Percentiles rank a stretch among this genome's conserved stretches.
phyloP scores from a whole-genome alignment of 2,329 filamentous ascomycete genomes.

The Atkinsonella hypoxylon region DNA sequence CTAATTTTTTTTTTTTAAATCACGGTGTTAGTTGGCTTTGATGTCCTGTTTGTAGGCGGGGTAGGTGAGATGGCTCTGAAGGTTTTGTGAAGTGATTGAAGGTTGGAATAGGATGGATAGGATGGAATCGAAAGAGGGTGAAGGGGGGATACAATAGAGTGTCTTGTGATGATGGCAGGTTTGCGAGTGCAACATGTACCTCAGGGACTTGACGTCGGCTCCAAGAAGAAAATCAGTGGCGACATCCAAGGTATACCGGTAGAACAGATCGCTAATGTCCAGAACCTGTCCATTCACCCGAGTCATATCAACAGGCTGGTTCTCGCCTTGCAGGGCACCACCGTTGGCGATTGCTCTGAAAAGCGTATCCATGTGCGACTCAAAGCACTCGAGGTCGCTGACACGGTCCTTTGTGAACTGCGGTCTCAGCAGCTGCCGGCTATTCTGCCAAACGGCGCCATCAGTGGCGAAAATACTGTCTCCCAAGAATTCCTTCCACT shows the following conservation, averaged over 20 bases:
- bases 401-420: slow-evolving; percentile 81
- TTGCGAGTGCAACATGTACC: slow-evolving; percentile 21
- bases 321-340: slow-evolving; percentile 43
- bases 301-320: slow-evolving; percentile 52
- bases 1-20: slow-evolving; percentile 3
- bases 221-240: slow-evolving; percentile 82
- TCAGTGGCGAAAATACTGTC: slow-evolving; percentile 68
- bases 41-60: too few relatives aligned
- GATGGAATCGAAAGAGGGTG: too few relatives aligned
- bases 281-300: slow-evolving; percentile 48
- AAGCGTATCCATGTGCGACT: slow-evolving; percentile 64
- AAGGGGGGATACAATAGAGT: too few relatives aligned
- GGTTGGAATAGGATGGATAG: too few relatives aligned
- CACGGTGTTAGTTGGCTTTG: slow-evolving; percentile 12
- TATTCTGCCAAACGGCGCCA: slow-evolving; percentile 64
- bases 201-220: slow-evolving; percentile 53
- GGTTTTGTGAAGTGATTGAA: too few relatives aligned
- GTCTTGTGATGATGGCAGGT: too few relatives aligned
- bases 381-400: slow-evolving; percentile 70
- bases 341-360: slow-evolving; percentile 53
- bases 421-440: slow-evolving; percentile 69
- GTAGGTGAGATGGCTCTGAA: too few relatives aligned
- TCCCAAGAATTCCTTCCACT: slow-evolving; percentile 36
- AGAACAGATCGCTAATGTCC: slow-evolving; percentile 67
- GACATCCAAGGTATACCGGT: slow-evolving; percentile 74